Base-by-base conservation (phyloP, 257 asterid species). In the Solanum bukasovii region DNA sequence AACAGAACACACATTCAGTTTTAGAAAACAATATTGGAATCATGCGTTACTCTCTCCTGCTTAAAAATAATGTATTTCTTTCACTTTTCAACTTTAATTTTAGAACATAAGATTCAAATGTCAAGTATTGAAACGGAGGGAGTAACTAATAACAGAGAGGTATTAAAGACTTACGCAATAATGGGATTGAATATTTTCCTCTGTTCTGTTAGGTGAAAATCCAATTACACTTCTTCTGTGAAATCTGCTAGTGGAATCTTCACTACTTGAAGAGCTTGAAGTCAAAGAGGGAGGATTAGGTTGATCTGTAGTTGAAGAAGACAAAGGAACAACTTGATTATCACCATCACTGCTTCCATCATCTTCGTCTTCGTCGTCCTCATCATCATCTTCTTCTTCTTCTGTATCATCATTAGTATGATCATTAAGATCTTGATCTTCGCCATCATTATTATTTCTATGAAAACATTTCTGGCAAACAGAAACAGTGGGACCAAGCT, bases 251-350 rank as follows among this genome's bases (percentile, higher is more conserved):
- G 87, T 87, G 5, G 93, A 89, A 31, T 89, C 93, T 85, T 89
- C 92, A 25, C 92, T 90, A 84, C 90, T 83, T 5, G 95, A 90
- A 59, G 94, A 92, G 27, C 90, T 87, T 10, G 94, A 91, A 21
- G 90, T 78, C 27, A 65, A n/a, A 63, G 92, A 61, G 1, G 92
- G 94, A 56, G 92, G 90, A 56, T 74, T 75, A 34, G 59, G 87
- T 23, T 84, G 87, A 49, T 81, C 85, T 27, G 73, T 18, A 83
- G 94, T 33, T 18, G 90, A 46, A 20, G 90, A 73, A 68, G 87
- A 90, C 52, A 94, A 81, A 29, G 98, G 98, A 87, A 96, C 98
- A 73, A 96, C 96, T 90, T 96, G 98, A 87, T 92, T 92, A 49
- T 96, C 97, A n/a, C 89, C 90, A 81, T 93, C 25, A 84, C 92